A percentile compares a stretch with the other conserved stretches of the same genome.
These are phyloP conservation scores for Dacryopinax primogenitus DNA, from an alignment of 768 basidiomycete genomes.

Conservation along the genomic window DNA sequence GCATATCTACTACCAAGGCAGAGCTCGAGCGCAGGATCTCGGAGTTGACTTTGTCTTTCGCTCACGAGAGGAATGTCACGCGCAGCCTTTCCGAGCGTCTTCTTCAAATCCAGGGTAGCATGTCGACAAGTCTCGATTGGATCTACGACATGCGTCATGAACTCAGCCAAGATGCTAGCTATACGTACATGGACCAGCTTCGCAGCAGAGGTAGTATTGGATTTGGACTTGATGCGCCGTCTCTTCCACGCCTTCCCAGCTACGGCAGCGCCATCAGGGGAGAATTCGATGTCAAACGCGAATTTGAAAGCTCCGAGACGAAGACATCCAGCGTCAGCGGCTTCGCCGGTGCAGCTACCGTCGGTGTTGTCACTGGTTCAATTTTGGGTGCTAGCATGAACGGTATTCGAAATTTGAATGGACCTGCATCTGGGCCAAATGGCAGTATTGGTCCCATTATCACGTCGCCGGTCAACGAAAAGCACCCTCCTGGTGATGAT, in stretches of 20 bases:
- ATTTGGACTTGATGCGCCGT: background rate
- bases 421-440: no score
- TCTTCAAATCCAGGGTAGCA: background rate
- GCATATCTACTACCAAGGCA: background rate
- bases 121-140: background rate
- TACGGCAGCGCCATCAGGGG: background rate
- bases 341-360: no score
- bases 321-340: background rate
- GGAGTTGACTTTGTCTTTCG: background rate
- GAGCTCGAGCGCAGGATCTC: background rate
- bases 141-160: constrained; percentile 4
- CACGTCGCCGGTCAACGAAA: no score
- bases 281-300: background rate
- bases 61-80: background rate
- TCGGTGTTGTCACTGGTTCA: no score
- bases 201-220: background rate
- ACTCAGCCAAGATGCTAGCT: background rate
- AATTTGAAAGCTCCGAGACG: background rate
- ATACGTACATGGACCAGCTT: background rate
- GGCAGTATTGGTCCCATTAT: no score
- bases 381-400: no score
- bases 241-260: background rate
- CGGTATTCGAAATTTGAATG: no score
- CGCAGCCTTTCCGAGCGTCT: background rate
- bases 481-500: no score